phyloP scores from a whole-genome alignment of 2,329 filamentous ascomycete genomes.

The Xylariomycetidae sp. region DNA sequence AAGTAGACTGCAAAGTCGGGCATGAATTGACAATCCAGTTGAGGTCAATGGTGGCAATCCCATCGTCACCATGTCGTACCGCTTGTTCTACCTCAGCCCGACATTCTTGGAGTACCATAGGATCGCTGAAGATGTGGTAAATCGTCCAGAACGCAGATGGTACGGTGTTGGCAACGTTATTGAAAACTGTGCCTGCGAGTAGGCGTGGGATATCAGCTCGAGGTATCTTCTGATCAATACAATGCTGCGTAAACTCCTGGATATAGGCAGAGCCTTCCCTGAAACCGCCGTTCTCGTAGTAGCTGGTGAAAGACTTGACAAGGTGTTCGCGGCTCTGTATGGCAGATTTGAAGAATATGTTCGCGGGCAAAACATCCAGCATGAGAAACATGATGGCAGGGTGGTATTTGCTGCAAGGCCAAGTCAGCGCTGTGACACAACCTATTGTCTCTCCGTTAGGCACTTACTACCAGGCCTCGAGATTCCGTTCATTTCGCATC shows the following conservation, averaged over 20 bases:
- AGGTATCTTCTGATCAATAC: conserved; percentile 7
- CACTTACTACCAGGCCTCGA: conserved; percentile 17
- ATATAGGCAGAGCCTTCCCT: conserved; percentile 6
- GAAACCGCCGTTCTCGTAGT: conserved; percentile 8
- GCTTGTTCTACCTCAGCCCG: conserved; percentile 4
- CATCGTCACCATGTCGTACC: conserved; percentile 4
- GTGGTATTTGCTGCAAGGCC: conserved; percentile 12
- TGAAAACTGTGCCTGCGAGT: conserved; percentile 6
- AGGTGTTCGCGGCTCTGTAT: conserved; percentile 12
- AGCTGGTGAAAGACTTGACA: conserved; percentile 7
- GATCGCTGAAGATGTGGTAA: conserved; percentile 15
- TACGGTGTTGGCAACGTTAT: conserved; percentile 8
- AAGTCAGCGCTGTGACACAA: too few relatives aligned
- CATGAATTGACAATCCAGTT: conserved; percentile 7
- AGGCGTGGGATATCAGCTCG: conserved; percentile 8
- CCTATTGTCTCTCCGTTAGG: too few relatives aligned
- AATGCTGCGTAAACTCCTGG: conserved; percentile 3
- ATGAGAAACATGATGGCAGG: conserved; percentile 10
- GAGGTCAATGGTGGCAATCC: conserved; percentile 7
- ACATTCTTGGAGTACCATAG: conserved; percentile 17
- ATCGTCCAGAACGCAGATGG: conserved; percentile 12
- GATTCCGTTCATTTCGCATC: conserved; percentile 11
- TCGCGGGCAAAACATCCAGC: conserved; percentile 6
- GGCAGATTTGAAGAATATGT: conserved; percentile 3
- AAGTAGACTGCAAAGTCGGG: conserved; percentile 10